A percentile compares a stretch with the other conserved stretches of the same genome.
phyloP scores from a whole-genome alignment of 331 rosid genomes.

The Saraca asoca region DNA sequence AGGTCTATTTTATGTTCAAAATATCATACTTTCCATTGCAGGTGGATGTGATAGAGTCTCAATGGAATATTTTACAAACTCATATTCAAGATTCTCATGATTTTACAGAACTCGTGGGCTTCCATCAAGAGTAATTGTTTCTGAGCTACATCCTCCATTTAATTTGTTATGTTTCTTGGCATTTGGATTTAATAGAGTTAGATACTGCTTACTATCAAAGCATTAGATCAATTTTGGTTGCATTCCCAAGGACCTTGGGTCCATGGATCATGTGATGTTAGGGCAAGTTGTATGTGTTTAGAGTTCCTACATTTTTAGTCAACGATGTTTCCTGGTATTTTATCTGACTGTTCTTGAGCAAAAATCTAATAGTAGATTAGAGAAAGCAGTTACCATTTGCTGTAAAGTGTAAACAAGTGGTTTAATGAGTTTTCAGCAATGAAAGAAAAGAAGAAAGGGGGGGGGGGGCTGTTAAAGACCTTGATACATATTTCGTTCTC shows the following conservation, averaged over 20 bases:
- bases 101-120: conserved; percentile 85
- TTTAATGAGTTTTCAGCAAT: conserved; percentile 13
- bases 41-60: conserved; percentile 98
- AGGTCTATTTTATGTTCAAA: conserved; percentile 26
- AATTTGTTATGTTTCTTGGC: conserved; percentile 14
- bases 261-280: conserved; percentile 10
- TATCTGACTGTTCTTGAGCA: conserved; percentile 8
- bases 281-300: neutral
- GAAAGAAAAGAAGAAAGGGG: too few relatives aligned
- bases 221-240: conserved; percentile 16
- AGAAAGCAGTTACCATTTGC: neutral
- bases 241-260: conserved; percentile 8
- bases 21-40: conserved; percentile 38
- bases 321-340: conserved; percentile 7
- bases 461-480: conserved; percentile 2
- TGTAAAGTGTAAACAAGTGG: conserved; percentile 12
- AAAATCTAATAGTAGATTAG: neutral
- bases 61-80: conserved; percentile 88
- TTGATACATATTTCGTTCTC: conserved; percentile 20
- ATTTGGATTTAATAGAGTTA: conserved; percentile 2
- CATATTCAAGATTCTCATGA: conserved; percentile 92
- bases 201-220: conserved; percentile 9
- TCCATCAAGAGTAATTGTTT: conserved; percentile 82
- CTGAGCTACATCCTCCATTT: conserved; percentile 19
- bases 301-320: conserved; percentile 17